Conservation (phyloP, 192 early-diverging fungal species). For the Gryganskiella cystojenkinii region DNA sequence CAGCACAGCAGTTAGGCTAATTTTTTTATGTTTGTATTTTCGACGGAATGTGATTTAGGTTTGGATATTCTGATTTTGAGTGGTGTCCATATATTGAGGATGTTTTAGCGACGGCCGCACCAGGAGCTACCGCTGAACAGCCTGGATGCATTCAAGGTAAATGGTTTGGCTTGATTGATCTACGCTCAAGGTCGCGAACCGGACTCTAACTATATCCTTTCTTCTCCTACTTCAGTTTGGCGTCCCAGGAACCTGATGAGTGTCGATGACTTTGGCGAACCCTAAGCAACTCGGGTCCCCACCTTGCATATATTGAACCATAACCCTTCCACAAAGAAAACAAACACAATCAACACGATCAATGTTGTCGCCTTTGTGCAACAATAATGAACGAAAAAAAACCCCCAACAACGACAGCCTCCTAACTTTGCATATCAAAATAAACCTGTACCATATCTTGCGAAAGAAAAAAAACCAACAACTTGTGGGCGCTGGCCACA, state of each 20-base stretch:
- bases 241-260: slow-evolving; percentile 29
- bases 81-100: slow-evolving; percentile 43
- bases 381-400: too few relatives aligned
- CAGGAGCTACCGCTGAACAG: not conserved
- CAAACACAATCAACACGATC: too few relatives aligned
- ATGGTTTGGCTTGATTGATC: not conserved
- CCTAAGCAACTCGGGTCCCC: slow-evolving; percentile 6
- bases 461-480: too few relatives aligned
- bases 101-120: slow-evolving; percentile 23
- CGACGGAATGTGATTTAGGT: too few relatives aligned
- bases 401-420: too few relatives aligned
- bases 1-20: too few relatives aligned
- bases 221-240: not conserved
- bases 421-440: too few relatives aligned
- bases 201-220: not conserved
- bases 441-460: too few relatives aligned
- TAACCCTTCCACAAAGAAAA: too few relatives aligned
- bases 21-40: not conserved
- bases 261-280: slow-evolving; percentile 30
- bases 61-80: slow-evolving; percentile 28
- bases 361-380: too few relatives aligned
- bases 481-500: too few relatives aligned
- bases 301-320: too few relatives aligned
- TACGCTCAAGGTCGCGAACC: not conserved
- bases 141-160: slow-evolving; percentile 42